Percentiles rank a stretch among this genome's conserved stretches.
phyloP scores from a whole-genome alignment of 2,329 filamentous ascomycete genomes.

The Sporothrix humicola region DNA sequence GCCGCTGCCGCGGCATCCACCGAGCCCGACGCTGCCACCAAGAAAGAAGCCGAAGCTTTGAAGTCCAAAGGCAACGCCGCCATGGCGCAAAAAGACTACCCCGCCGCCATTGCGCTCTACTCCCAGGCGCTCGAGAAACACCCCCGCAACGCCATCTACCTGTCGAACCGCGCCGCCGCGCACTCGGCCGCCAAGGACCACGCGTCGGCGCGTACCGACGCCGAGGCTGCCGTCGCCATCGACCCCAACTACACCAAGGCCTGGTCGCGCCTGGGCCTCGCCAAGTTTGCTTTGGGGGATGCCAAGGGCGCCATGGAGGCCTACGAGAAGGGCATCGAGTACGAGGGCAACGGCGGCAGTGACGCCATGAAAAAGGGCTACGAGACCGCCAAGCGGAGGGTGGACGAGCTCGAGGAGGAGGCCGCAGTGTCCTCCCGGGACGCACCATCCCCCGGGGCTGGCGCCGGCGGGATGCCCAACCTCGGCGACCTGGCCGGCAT shows the following conservation, averaged over 20 bases:
- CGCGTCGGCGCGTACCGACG: slow-evolving; percentile 81
- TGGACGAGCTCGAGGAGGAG: slow-evolving; percentile 74
- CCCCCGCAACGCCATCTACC: slow-evolving; percentile 91
- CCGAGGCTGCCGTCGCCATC: slow-evolving; percentile 84
- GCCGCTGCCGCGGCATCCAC: slow-evolving; percentile 47
- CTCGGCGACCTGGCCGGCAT: slow-evolving; percentile 73
- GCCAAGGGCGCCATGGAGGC: slow-evolving; percentile 92
- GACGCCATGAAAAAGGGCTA: slow-evolving; percentile 97
- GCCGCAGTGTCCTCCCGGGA: slow-evolving; percentile 45
- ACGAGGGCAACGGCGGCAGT: slow-evolving; percentile 90
- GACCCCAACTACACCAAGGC: slow-evolving; percentile 97
- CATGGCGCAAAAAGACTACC: slow-evolving; percentile 94
- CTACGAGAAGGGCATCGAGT: slow-evolving; percentile 89
- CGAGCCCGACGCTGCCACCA: slow-evolving; percentile 52
- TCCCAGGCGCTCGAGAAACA: slow-evolving; percentile 81
- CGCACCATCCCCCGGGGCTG: slow-evolving; percentile 41
- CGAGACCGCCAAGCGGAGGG: slow-evolving; percentile 87
- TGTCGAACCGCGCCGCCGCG: slow-evolving; percentile 95
- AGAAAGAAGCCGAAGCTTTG: slow-evolving; percentile 82
- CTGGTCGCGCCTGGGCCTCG: slow-evolving; percentile 91
- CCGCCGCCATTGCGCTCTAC: slow-evolving; percentile 81
- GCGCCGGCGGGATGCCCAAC: slow-evolving; percentile 69
- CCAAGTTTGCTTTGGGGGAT: slow-evolving; percentile 89
- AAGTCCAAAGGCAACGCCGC: slow-evolving; percentile 93
- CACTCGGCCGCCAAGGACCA: slow-evolving; percentile 86